Conservation (phyloP, 495 filamentous ascomycete genomes). For the Penicillium soppii region DNA sequence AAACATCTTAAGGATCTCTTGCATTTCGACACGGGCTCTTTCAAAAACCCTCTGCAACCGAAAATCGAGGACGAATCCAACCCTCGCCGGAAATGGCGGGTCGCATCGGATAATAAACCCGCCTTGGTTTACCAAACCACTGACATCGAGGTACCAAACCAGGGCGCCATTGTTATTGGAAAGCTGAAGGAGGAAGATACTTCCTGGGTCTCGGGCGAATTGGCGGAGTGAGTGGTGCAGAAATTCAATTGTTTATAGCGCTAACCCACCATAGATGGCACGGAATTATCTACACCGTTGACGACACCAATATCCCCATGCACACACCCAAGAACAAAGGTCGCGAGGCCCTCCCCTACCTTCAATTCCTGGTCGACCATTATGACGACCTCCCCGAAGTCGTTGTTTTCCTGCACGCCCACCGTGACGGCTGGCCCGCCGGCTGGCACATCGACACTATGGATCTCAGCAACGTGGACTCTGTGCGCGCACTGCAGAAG, state of each 20-base stretch:
- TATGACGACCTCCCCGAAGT: conserved; percentile 42
- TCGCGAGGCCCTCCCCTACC: conserved; percentile 47
- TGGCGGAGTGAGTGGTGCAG: conserved; percentile 36
- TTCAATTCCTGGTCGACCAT: conserved; percentile 48
- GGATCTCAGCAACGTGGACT: conserved; percentile 44
- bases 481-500: conserved; percentile 36
- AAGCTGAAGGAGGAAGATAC: conserved; percentile 40
- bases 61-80: conserved; percentile 12
- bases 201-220: conserved; percentile 37
- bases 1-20: conserved; percentile 27
- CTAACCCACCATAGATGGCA: conserved; percentile 33
- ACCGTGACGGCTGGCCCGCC: conserved; percentile 37
- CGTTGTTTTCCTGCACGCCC: conserved; percentile 45
- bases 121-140: conserved; percentile 28
- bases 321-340: conserved; percentile 49
- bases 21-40: conserved; percentile 29
- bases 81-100: conserved; percentile 25
- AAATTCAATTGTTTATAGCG: background rate
- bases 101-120: conserved; percentile 12
- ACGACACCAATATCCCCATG: conserved; percentile 33
- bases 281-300: conserved; percentile 46
- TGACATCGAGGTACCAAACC: conserved; percentile 37
- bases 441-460: conserved; percentile 50
- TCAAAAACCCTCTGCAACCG: conserved; percentile 17
- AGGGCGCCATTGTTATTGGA: conserved; percentile 44